Evolutionary conservation across 2,329 filamentous ascomycete genomes (phyloP), one percentile per base, ranked within the genome.

Genomic region (Fusarium pseudonygamai): DNA sequence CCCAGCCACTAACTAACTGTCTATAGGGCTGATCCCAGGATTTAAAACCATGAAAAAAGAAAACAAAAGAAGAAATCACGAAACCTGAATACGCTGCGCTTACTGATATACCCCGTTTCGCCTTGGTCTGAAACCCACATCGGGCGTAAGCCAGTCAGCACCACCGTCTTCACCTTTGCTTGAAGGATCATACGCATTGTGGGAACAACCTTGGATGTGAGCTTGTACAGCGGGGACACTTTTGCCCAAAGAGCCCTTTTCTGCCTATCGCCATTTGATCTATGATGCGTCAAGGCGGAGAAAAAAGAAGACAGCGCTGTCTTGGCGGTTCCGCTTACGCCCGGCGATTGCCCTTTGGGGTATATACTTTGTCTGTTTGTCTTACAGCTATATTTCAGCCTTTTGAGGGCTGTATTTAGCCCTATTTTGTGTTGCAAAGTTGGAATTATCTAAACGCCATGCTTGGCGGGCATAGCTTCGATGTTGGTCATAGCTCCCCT

Each of bases 91-190:
- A 37, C 16, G 49, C 60, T 16, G 18, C 22, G 30, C 26, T 65
- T 45, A 63, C 50, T 57, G 26, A 40, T 30, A 47, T 43, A 58
- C 56, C 42, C 65, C 37, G 42, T 68, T 39, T 50, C 30, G 34
- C 62, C 18, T 39, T 45, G 62, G 24, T 15, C 32, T 39, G 43
- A 60, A 11, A 32, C 32, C 53, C 22, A 34, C 26, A 20, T 52
- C 14, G 50, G 49, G 39, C 26, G 53, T 69, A 67, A 73, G 69
- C 69, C 61, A 60, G 69, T 72, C 69, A 73, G 70, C 70, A 67
- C 40, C 45, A 16, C 34, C 32, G 22, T 37, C 52, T 46, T 60
- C 30, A 53, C 52, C 37, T 28, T n/a, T 28, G 26, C 16, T 42
- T 22, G 34, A 60, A 69, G 63, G 52, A 59, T 42, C 7, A 40